Conservation (phyloP, 805 yeast genomes). For the Isabelozyma rhagii region DNA sequence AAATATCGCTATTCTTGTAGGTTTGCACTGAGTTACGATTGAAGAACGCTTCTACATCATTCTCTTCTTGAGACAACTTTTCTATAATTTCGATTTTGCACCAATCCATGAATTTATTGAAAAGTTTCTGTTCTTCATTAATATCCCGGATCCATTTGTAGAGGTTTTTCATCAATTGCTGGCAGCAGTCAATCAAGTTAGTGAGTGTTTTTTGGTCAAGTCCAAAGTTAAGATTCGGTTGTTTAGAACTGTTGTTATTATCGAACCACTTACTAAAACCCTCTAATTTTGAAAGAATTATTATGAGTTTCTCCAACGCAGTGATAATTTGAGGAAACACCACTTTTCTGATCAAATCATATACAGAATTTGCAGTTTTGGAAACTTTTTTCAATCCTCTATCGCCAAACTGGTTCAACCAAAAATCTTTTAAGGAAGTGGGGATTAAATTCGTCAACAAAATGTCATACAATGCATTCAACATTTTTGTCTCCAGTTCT, state of each 20-base stretch:
- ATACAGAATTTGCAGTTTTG: constrained; percentile 46
- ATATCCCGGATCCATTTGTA: constrained; percentile 40
- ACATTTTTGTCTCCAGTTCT: constrained; percentile 12
- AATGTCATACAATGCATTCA: constrained; percentile 37
- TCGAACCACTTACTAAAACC: constrained; percentile 39
- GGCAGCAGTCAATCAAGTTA: constrained; percentile 7
- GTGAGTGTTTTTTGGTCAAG: constrained; percentile 3
- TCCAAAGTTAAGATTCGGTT: constrained; percentile 2
- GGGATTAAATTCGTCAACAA: constrained; percentile 55
- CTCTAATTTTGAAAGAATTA: constrained; percentile 40
- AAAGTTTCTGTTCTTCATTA: constrained; percentile 45
- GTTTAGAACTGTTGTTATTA: constrained; percentile 8
- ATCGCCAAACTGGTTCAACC: constrained; percentile 65
- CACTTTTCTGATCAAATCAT: constrained; percentile 47
- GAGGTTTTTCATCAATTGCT: constrained; percentile 25
- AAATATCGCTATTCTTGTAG: constrained; percentile 17
- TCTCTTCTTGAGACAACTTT: constrained; percentile 34
- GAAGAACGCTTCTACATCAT: constrained; percentile 19
- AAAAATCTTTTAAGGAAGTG: constrained; percentile 50
- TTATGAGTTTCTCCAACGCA: constrained; percentile 52
- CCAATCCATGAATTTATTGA: constrained; percentile 48
- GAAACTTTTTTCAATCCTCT: constrained; percentile 58
- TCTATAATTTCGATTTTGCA: constrained; percentile 31
- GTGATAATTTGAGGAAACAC: constrained; percentile 51
- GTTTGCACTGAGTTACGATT: constrained; percentile 8